Conservation (phyloP, 169 alveolate species). For the Plasmodium ovale region DNA sequence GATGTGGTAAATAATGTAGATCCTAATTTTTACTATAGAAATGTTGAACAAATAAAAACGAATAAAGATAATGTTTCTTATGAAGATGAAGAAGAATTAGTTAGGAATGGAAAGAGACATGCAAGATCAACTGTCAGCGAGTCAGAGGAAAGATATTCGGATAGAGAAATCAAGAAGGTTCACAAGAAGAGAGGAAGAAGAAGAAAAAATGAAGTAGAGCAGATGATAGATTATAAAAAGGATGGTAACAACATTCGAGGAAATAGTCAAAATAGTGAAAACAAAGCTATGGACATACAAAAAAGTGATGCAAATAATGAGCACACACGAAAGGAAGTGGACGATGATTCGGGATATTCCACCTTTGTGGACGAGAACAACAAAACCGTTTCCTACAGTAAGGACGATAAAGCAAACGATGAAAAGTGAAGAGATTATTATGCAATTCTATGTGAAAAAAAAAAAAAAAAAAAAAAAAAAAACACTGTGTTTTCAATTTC, state of each 20-base stretch:
- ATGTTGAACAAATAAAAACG: constrained; percentile 31
- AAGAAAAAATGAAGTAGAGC: constrained; percentile 47
- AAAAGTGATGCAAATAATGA: neutral
- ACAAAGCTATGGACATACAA: neutral
- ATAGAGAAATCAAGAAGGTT: constrained; percentile 24
- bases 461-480: neutral
- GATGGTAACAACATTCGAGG: neutral
- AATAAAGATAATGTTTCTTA: constrained; percentile 17
- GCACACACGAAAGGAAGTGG: constrained; percentile 6
- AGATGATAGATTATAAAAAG: constrained; percentile 8
- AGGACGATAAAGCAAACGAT: constrained; percentile 3
- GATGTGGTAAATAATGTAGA: constrained; percentile 14
- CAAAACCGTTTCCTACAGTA: constrained; percentile 61
- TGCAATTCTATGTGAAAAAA: too few species aligned
- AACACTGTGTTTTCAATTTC: neutral
- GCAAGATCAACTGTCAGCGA: constrained; percentile 41
- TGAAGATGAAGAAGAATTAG: constrained; percentile 32
- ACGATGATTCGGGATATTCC: constrained; percentile 36
- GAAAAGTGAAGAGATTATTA: too few species aligned
- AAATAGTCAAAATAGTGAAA: constrained; percentile 2
- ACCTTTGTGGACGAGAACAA: constrained; percentile 67
- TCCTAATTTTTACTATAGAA: constrained; percentile 19
- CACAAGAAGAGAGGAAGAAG: constrained; percentile 48
- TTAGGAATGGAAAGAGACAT: constrained; percentile 13
- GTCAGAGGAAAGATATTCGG: constrained; percentile 47